Conservation (phyloP, 2,329 filamentous ascomycete species). For the Diaporthe batatas region DNA sequence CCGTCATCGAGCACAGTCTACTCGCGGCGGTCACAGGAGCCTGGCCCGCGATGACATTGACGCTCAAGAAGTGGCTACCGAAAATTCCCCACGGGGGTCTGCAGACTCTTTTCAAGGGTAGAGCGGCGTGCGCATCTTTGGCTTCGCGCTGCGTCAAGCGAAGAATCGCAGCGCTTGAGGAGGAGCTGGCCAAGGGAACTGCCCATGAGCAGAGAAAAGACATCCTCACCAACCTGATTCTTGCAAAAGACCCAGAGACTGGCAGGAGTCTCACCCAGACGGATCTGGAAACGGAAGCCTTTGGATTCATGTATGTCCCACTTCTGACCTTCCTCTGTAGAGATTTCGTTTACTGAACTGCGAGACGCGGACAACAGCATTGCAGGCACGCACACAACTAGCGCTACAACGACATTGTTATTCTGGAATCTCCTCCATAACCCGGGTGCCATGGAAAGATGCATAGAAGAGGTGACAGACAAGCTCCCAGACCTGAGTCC, state of each 20-base stretch:
- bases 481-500: neutral
- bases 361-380: neutral
- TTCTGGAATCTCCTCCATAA: conserved; percentile 20
- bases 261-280: conserved; percentile 48
- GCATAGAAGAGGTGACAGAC: neutral
- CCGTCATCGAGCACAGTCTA: conserved; percentile 51
- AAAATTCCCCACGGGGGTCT: conserved; percentile 11
- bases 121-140: conserved; percentile 1
- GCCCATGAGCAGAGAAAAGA: conserved; percentile 47
- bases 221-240: conserved; percentile 53
- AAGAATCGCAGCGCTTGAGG: conserved; percentile 1
- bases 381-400: conserved; percentile 17
- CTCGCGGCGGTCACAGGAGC: conserved; percentile 49
- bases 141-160: conserved; percentile 15
- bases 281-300: conserved; percentile 45
- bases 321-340: rapidly evolving
- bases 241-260: conserved; percentile 53
- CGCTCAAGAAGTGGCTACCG: conserved; percentile 46
- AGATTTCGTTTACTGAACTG: neutral
- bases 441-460: neutral
- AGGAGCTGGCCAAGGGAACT: neutral
- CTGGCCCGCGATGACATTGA: conserved; percentile 47
- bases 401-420: conserved; percentile 7
- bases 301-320: conserved; percentile 9
- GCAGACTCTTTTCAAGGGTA: conserved; percentile 2